These are phyloP conservation scores for Taiwanofungus camphoratus DNA, from an alignment of 1,284 basidiomycete species.

Conservation along the genomic window DNA sequence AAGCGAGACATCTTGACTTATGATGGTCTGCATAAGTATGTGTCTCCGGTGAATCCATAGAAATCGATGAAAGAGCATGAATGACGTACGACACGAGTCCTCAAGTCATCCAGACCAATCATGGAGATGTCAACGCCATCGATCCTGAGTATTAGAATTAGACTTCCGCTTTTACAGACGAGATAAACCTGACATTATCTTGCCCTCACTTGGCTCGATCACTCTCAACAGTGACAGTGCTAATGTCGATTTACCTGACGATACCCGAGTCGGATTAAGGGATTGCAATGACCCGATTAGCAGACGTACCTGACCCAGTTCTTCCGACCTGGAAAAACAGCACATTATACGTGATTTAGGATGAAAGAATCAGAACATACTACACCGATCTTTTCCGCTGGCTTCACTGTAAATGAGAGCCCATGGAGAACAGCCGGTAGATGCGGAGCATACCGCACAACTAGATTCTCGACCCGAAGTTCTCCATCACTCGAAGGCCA, in stretches of 20 bases:
- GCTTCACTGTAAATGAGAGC: slow-evolving; percentile 63
- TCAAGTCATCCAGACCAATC: slow-evolving; percentile 79
- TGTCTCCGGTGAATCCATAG: not conserved
- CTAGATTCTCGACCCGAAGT: slow-evolving; percentile 56
- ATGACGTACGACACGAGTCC: slow-evolving; percentile 49
- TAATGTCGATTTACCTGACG: slow-evolving; percentile 62
- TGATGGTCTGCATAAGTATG: slow-evolving; percentile 52
- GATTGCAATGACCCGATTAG: not conserved
- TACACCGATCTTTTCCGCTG: slow-evolving; percentile 75
- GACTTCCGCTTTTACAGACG: too few species aligned
- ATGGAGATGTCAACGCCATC: slow-evolving; percentile 80
- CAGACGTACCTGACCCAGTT: slow-evolving; percentile 52
- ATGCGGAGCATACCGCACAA: slow-evolving; percentile 70
- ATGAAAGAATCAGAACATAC: slow-evolving; percentile 30
- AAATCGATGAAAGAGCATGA: not conserved
- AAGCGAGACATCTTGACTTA: slow-evolving; percentile 79
- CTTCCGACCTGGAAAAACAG: slow-evolving; percentile 46
- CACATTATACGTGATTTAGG: not conserved
- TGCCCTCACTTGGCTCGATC: slow-evolving; percentile 68
- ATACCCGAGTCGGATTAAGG: slow-evolving; percentile 4
- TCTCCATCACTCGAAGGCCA: slow-evolving; percentile 68
- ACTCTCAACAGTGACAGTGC: slow-evolving; percentile 77
- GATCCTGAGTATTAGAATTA: slow-evolving; percentile 47
- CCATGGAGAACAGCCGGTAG: slow-evolving; percentile 68
- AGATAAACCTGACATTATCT: slow-evolving; percentile 50